Conservation (phyloP, 2,329 filamentous ascomycete species). For the Alternaria metachromatica region DNA sequence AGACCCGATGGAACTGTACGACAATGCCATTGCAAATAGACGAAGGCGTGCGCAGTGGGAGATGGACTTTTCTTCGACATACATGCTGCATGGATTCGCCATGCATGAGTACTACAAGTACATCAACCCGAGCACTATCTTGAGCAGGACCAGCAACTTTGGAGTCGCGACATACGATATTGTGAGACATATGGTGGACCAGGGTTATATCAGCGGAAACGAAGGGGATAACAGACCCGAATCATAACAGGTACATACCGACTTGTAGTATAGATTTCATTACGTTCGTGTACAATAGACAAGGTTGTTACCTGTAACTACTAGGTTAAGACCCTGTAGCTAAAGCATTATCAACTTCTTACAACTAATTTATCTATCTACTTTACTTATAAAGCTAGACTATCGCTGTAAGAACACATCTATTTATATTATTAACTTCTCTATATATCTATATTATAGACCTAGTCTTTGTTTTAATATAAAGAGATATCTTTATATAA, state of each 20-base stretch:
- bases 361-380: neutral
- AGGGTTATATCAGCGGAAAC: neutral
- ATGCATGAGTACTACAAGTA: neutral
- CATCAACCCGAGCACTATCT: neutral
- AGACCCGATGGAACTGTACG: neutral
- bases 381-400: no score
- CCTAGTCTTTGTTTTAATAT: no score
- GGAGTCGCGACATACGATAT: neutral
- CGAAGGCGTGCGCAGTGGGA: neutral
- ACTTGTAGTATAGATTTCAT: neutral
- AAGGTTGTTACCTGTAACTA: neutral
- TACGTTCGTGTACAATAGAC: neutral
- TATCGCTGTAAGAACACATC: no score
- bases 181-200: neutral
- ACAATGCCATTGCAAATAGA: neutral
- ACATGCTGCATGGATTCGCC: neutral
- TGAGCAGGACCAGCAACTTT: neutral
- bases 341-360: neutral
- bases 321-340: neutral
- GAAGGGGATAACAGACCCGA: neutral
- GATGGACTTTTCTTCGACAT: neutral
- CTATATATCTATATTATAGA: no score
- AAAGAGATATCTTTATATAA: no score
- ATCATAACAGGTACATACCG: neutral
- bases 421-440: no score